A percentile compares a stretch with the other conserved stretches of the same genome.
Conservation (phyloP, 768 basidiomycete species). For the Naganishia randhawae region DNA sequence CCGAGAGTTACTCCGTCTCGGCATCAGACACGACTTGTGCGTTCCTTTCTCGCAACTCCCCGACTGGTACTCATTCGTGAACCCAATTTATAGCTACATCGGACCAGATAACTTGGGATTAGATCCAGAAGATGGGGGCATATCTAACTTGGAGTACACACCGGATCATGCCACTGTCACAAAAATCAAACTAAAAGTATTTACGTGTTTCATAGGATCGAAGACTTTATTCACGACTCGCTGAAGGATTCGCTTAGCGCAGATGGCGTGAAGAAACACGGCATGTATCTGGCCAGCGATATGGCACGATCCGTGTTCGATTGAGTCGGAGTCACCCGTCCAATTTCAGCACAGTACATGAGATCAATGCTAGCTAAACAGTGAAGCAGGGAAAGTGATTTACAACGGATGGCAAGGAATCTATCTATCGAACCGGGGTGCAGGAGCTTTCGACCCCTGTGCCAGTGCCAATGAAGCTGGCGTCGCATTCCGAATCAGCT, state of each 20-base stretch:
- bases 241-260: neutral
- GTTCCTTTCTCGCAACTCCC: neutral
- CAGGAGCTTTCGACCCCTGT: constrained; percentile 13
- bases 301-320: constrained; percentile 5
- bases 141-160: constrained; percentile 41
- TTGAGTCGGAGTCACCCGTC: neutral
- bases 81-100: constrained; percentile 25
- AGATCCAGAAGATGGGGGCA: constrained; percentile 35
- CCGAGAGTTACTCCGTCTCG: constrained; percentile 47
- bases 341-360: neutral
- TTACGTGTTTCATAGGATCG: neutral
- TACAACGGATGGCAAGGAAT: neutral
- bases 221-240: neutral
- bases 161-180: neutral
- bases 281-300: constrained; percentile 4
- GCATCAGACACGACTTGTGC: constrained; percentile 39
- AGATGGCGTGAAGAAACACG: constrained; percentile 3
- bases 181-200: neutral
- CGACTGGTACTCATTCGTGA: neutral
- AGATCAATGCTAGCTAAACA: neutral
- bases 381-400: constrained; percentile 10
- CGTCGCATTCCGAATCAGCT: neutral
- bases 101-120: constrained; percentile 35
- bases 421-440: constrained; percentile 8
- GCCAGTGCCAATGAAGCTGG: constrained; percentile 14